Evolutionary conservation across 768 basidiomycete genomes (phyloP), one percentile per base, ranked within the genome.

Genomic region (Agaricus blazei): DNA sequence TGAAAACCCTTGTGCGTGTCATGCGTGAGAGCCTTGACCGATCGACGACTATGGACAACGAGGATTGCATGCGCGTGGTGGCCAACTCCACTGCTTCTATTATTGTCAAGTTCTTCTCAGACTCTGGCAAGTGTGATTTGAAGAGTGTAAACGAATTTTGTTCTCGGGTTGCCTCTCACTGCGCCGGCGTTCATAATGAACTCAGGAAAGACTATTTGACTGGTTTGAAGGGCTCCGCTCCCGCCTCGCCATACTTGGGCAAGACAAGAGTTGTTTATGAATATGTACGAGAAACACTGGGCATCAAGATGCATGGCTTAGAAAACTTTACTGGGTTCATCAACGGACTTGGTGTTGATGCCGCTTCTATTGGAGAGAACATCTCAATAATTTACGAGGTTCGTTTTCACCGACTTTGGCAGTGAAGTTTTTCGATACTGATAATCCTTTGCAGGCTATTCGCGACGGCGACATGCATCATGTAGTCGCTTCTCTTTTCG

Each of bases 371-470:
- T 48, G 90, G 91, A 2, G 78, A 86, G 67, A 84, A 84, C 60
- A 81, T 91, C n/a, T 78, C 85, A 5, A 70, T 75, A 52, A 88
- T 93, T 52, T 83, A 88, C 50, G 90, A 92, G 74, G 78, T 78
- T 50, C 38, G 75, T 63, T 37, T 56, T 46, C 37, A 9, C 48
- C 19, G 44, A 26, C 31, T n/a, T 61, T 54, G 12, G 34, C 40
- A 19, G 11, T 12, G 12, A 31, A 15, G 38, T 42, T 26, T 19
- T 14, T 12, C 40, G 6, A 15, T 41, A 29, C 59, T 57, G 56
- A 52, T n/a, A 2, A 29, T 31, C 47, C 46, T 36, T 56, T 55
- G 27, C 38, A 69, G 81, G 80, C 85, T 12, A 83, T 89, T 48
- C 76, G 86, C 29, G 87, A 90, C 64, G 89, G 88, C 3, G 77